Evolutionary conservation across 306 rosid genomes (phyloP), one percentile per base, ranked within the genome.

Genomic region (Ormosia semicastrata): DNA sequence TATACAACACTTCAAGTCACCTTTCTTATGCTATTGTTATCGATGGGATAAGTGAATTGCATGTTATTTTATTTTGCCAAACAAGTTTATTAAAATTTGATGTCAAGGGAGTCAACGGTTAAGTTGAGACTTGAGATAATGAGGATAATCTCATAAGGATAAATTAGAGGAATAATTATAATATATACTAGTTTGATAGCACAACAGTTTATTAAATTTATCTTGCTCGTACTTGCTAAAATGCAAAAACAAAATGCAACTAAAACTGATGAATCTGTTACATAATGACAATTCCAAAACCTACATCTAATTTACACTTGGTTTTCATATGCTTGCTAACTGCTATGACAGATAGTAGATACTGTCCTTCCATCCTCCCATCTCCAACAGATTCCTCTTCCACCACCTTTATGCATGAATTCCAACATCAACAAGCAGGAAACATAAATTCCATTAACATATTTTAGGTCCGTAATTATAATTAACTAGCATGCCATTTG

Each of bases 361-460:
- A 50, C 96, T 92, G 58, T 94, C 84, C 85, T 85, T 89, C 96
- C 98, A 92, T 81, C 97, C 97, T 83, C 97, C 94, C 17, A 86
- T 82, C 88, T 52, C 68, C 89, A 18, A 66, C 82, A 59, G 73
- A 76, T 43, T 83, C 81, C n/a, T 66, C 87, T 71, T 81, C 87
- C 39, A 14, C 89, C 98, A 1, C 24, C 24, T 24, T 24, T 92
- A 12, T 65, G 17, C 56, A 50, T 10, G 24, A 87, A 63, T 81
- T 71, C 41, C 79, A 71, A 62, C 66, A 81, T 59, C 77, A 76
- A 24, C 47, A 68, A 77, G 29, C 66, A 56, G 2, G 3, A 11
- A 59, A 49, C 82, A 40, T 36, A 78, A 49, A 29, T 46, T 49
- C 15, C 30, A 54, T 24, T 44, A 29, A 66, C 68, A 34, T 49